Conservation (phyloP, 108 stramenopile species). For the Nitzschia sp. region DNA sequence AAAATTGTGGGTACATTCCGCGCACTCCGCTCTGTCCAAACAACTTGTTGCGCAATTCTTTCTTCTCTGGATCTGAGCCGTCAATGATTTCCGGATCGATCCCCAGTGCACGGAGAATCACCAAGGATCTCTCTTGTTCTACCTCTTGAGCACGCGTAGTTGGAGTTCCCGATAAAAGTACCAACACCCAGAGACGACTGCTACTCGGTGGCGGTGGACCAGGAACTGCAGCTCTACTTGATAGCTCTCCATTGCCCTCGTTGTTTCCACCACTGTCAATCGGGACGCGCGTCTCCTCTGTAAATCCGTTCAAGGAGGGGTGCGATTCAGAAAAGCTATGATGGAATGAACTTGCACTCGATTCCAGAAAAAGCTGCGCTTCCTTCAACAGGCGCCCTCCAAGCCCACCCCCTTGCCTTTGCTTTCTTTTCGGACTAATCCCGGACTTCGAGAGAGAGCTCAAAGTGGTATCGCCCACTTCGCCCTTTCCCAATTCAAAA, state of each 20-base stretch:
- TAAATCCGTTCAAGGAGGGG: no score
- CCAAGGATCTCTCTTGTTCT: not conserved
- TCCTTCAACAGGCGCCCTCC: not conserved
- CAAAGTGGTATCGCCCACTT: no score
- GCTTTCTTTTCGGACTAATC: constrained; percentile 4
- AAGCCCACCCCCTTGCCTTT: not conserved
- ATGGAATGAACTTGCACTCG: not conserved
- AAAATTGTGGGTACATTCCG: constrained; percentile 78
- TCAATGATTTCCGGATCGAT: constrained; percentile 45
- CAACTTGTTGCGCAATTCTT: constrained; percentile 48
- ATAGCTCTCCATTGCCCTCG: not conserved
- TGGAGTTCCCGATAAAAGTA: constrained; percentile 3
- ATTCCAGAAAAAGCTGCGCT: constrained; percentile 5
- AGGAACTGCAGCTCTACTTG: not conserved
- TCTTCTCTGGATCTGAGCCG: constrained; percentile 47
- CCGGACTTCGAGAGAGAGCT: not conserved
- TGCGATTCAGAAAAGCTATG: not conserved
- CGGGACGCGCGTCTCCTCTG: not conserved
- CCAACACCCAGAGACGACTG: not conserved
- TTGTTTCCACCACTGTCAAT: not conserved
- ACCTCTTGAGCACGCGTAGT: not conserved
- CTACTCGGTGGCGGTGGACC: not conserved
- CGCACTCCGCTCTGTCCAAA: constrained; percentile 60
- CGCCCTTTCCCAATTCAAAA: no score
- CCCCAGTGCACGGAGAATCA: not conserved